A percentile compares a stretch with the other conserved stretches of the same genome.
Evolutionary conservation across 768 basidiomycete genomes (phyloP).

Genomic region (Tulasnella sp.): DNA sequence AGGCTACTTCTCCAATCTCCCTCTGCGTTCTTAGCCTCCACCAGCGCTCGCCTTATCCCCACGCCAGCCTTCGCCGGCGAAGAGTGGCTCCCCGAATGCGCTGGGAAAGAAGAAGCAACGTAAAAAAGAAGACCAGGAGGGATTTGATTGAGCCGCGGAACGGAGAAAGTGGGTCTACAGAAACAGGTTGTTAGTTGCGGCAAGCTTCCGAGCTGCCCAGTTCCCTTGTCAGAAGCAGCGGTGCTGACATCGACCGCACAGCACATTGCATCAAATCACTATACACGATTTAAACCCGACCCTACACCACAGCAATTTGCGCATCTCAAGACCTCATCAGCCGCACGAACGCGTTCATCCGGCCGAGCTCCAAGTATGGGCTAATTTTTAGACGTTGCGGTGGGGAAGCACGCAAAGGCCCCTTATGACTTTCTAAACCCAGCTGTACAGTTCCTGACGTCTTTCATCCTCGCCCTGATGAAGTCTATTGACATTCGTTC

Average conservation of each 20-base stretch:
- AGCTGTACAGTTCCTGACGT: conserved; percentile 70
- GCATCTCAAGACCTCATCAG: conserved; percentile 65
- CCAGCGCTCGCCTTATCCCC: conserved; percentile 20
- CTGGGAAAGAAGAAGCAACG: conserved; percentile 31
- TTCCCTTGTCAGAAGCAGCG: not conserved
- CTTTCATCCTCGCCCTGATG: conserved; percentile 83
- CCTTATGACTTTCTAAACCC: no score
- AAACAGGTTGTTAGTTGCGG: conserved; percentile 77
- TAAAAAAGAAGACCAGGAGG: conserved; percentile 47
- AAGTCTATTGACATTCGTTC: conserved; percentile 81
- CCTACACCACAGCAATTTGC: conserved; percentile 82
- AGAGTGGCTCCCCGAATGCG: conserved; percentile 28
- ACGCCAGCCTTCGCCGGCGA: conserved; percentile 17
- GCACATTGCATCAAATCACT: conserved; percentile 86
- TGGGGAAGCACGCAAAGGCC: no score
- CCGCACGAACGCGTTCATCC: conserved; percentile 69
- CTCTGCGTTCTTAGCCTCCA: conserved; percentile 37
- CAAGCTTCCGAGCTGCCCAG: no score
- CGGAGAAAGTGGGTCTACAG: conserved; percentile 74
- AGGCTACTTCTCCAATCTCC: conserved; percentile 68
- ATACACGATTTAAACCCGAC: conserved; percentile 83
- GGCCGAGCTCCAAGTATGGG: conserved; percentile 82
- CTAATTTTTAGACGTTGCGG: conserved; percentile 81
- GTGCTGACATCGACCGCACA: conserved; percentile 29
- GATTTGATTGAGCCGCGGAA: conserved; percentile 64